phyloP scores from a whole-genome alignment of 2,329 filamentous ascomycete genomes.

The Dactylonectria macrodidyma region DNA sequence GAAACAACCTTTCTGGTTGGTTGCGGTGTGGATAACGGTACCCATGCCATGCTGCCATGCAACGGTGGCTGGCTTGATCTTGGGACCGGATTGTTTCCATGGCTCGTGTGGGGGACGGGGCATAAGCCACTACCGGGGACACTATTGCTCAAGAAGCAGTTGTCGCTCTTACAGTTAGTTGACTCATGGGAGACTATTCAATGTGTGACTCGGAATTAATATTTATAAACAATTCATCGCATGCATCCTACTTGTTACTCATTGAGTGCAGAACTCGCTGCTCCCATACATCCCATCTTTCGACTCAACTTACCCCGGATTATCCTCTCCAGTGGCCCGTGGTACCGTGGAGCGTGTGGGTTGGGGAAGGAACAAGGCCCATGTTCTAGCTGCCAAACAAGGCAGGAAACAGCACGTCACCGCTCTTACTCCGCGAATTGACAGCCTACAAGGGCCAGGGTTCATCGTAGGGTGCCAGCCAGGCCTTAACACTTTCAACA shows the following conservation, averaged over 20 bases:
- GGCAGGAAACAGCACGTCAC: conserved; percentile 1
- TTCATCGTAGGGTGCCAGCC: background rate
- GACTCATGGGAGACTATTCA: too few relatives aligned
- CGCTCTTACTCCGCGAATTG: background rate
- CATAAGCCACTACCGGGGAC: background rate
- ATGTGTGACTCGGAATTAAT: too few relatives aligned
- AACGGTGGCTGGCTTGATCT: background rate
- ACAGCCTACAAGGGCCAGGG: conserved; percentile 3
- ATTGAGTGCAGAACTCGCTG: too few relatives aligned
- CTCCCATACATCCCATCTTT: too few relatives aligned
- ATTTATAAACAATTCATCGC: too few relatives aligned
- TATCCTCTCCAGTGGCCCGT: conserved; percentile 5
- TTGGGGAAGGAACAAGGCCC: background rate
- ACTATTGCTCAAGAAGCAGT: too few relatives aligned
- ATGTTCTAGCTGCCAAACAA: background rate
- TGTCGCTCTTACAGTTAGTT: too few relatives aligned
- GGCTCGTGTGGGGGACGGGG: background rate
- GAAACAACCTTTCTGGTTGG: conserved; percentile 15
- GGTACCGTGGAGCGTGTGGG: conserved; percentile 3
- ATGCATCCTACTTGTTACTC: too few relatives aligned
- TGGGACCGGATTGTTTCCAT: background rate
- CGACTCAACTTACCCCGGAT: conserved; percentile 1
- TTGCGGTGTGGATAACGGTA: background rate
- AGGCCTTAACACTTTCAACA: background rate
- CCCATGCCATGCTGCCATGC: conserved; percentile 7